These are phyloP conservation scores for Dryas drummondii DNA, from an alignment of 306 rosid genomes.

Conservation along the genomic window DNA sequence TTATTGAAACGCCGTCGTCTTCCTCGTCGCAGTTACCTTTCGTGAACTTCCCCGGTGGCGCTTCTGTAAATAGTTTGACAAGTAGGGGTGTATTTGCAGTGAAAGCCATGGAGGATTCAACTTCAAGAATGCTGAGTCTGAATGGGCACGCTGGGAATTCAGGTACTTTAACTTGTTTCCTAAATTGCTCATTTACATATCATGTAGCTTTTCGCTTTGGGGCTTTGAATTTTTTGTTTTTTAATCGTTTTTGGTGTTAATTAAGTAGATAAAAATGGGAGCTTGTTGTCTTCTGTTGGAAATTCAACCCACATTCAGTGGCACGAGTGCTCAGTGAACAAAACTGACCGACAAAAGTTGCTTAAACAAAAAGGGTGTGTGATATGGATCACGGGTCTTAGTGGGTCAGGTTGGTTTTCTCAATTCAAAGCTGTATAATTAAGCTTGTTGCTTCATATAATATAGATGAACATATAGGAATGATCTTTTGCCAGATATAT, in stretches of 20 bases:
- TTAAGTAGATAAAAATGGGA: conserved; percentile 40
- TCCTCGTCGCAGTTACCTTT: conserved; percentile 19
- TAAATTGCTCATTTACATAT: background rate
- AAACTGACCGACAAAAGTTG: conserved; percentile 49
- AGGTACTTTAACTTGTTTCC: conserved; percentile 27
- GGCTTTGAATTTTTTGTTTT: background rate
- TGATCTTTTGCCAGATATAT: background rate
- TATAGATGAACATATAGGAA: background rate
- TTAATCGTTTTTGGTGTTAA: background rate
- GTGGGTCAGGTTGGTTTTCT: conserved; percentile 62
- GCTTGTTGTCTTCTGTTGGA: conserved; percentile 45
- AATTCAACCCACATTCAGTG: conserved; percentile 67
- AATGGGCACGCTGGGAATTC: conserved; percentile 42
- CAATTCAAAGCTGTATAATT: background rate
- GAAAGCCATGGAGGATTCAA: conserved; percentile 43
- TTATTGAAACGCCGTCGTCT: conserved; percentile 14
- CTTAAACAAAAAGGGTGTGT: conserved; percentile 72
- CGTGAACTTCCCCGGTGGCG: conserved; percentile 22
- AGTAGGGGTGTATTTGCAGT: conserved; percentile 32
- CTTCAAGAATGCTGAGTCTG: conserved; percentile 31
- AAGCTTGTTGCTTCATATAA: background rate
- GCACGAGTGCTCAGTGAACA: conserved; percentile 61
- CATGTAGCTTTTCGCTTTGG: background rate
- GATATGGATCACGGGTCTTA: conserved; percentile 78
- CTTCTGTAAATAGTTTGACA: conserved; percentile 25